Conservation (phyloP, 257 asterid species). For the Verbascum thapsus region DNA sequence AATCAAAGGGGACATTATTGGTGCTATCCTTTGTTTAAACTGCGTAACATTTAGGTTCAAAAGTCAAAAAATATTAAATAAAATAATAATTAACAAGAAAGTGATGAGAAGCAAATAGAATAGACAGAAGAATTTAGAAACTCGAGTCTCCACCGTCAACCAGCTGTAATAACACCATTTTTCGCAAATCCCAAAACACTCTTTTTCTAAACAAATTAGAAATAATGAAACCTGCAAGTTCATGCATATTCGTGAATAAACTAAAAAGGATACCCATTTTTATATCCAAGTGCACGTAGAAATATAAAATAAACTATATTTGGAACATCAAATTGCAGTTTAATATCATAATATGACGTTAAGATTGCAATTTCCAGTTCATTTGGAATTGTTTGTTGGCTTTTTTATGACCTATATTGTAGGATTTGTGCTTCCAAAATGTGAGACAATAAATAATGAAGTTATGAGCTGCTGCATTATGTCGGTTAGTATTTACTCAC, state of each 20-base stretch:
- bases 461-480: not conserved
- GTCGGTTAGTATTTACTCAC: not conserved
- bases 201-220: not conserved
- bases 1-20: constrained; percentile 18
- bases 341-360: too few relatives aligned
- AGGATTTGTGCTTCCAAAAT: constrained; percentile 8
- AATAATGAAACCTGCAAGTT: not conserved
- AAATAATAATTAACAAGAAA: constrained; percentile 15
- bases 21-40: not conserved
- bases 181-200: constrained; percentile 22
- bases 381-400: too few relatives aligned
- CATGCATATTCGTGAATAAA: too few relatives aligned
- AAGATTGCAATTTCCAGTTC: too few relatives aligned
- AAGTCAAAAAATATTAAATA: too few relatives aligned
- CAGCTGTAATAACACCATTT: constrained; percentile 30
- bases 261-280: too few relatives aligned
- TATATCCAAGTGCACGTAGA: too few relatives aligned
- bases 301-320: too few relatives aligned
- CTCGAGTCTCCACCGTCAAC: constrained; percentile 44
- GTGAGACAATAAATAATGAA: constrained; percentile 1
- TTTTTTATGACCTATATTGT: not conserved
- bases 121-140: constrained; percentile 18
- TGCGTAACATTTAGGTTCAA: too few relatives aligned
- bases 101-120: not conserved
- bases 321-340: too few relatives aligned